phyloP scores from a whole-genome alignment of 257 asterid genomes.

The Jasminum sambac region DNA sequence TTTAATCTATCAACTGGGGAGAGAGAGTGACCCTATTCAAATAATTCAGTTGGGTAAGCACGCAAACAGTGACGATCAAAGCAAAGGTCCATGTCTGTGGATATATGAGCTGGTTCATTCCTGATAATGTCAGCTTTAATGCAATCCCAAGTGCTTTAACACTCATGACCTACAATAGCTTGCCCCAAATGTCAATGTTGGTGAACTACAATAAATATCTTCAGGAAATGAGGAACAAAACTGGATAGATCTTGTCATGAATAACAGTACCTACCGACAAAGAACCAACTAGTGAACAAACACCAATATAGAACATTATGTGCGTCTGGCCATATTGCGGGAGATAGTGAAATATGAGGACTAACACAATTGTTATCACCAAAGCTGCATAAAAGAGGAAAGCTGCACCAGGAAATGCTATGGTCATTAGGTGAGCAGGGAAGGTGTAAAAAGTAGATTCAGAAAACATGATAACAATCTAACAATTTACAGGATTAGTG shows the following conservation, averaged over 20 bases:
- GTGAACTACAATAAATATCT: background rate
- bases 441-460: background rate
- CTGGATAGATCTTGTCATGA: background rate
- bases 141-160: constrained; percentile 57
- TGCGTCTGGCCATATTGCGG: constrained; percentile 82
- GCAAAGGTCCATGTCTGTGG: constrained; percentile 54
- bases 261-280: constrained; percentile 72
- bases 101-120: constrained; percentile 44
- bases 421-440: constrained; percentile 25
- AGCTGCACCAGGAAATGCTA: constrained; percentile 47
- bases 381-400: constrained; percentile 63
- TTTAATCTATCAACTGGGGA: background rate
- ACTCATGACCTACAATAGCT: constrained; percentile 45
- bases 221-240: background rate
- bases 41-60: constrained; percentile 49
- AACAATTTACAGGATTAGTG: background rate
- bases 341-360: constrained; percentile 54
- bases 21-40: constrained; percentile 39
- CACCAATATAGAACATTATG: constrained; percentile 71
- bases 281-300: constrained; percentile 77
- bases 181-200: background rate
- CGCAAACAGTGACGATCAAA: constrained; percentile 35
- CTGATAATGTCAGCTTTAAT: constrained; percentile 45
- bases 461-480: background rate
- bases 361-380: constrained; percentile 48